Evolutionary conservation across 2,329 filamentous ascomycete genomes (phyloP).

Genomic region (Pseudocercospora ulei): DNA sequence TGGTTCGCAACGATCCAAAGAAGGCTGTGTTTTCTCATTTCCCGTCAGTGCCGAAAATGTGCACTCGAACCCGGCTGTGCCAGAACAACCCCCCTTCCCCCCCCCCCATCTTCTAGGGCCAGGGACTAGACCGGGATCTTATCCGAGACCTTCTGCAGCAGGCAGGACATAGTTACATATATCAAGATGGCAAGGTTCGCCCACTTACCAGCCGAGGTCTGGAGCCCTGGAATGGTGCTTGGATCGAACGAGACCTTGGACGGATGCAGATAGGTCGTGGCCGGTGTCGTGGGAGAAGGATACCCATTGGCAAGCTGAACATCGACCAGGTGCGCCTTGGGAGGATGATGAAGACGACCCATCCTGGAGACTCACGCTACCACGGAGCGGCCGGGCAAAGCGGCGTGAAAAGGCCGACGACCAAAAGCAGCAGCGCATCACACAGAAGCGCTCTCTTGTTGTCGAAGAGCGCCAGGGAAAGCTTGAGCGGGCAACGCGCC

Average conservation of each 20-base stretch:
- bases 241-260: conserved; percentile 22
- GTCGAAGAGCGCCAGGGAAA: no score
- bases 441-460: conserved; percentile 1
- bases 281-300: conserved; percentile 15
- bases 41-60: no score
- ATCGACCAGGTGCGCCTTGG: conserved; percentile 22
- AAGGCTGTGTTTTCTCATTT: conserved; percentile 52
- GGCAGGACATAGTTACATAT: background rate
- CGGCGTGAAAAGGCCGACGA: conserved; percentile 8
- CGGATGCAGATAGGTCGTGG: conserved; percentile 11
- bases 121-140: background rate
- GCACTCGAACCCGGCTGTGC: no score
- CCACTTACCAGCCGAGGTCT: conserved; percentile 33
- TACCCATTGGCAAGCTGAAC: conserved; percentile 22
- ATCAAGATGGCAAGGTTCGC: background rate
- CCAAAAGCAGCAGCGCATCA: conserved; percentile 6
- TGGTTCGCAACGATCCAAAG: conserved; percentile 70
- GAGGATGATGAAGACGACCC: conserved; percentile 20
- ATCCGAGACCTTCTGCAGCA: background rate
- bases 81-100: no score
- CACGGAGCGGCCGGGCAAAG: conserved; percentile 4
- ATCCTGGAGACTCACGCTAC: conserved; percentile 12
- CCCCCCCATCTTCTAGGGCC: no score
- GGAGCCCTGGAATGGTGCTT: conserved; percentile 31
- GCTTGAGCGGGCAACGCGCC: conserved; percentile 17